Evolutionary conservation across 176 grass and related monocot genomes (phyloP).

Genomic region (Bonia amplexicaulis): DNA sequence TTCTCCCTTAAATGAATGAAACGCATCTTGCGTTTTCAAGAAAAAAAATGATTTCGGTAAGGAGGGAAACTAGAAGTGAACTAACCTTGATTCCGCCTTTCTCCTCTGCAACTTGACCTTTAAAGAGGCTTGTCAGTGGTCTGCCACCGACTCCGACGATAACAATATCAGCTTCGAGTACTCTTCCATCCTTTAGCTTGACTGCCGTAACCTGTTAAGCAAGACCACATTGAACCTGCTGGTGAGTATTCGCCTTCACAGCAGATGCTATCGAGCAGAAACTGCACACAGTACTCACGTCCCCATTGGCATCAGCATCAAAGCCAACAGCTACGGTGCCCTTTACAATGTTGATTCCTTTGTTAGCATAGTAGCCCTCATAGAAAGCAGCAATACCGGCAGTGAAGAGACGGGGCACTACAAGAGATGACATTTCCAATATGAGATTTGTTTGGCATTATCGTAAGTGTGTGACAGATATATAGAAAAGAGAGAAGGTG

Average conservation of each 20-base stretch:
- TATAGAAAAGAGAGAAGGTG: background rate
- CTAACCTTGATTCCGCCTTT: slow-evolving; percentile 93
- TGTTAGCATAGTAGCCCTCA: slow-evolving; percentile 78
- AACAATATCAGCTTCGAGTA: slow-evolving; percentile 75
- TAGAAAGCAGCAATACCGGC: slow-evolving; percentile 88
- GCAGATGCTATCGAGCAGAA: background rate
- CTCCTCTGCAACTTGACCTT: slow-evolving; percentile 77
- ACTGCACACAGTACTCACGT: slow-evolving; percentile 48
- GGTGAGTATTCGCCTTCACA: background rate
- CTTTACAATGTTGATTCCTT: slow-evolving; percentile 84
- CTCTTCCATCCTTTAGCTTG: slow-evolving; percentile 81
- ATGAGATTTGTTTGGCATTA: background rate
- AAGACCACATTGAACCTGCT: slow-evolving; percentile 12
- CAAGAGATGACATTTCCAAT: slow-evolving; percentile 21
- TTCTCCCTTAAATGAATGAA: too few species aligned
- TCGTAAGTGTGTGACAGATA: background rate
- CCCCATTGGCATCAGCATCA: slow-evolving; percentile 68
- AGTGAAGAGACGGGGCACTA: slow-evolving; percentile 93
- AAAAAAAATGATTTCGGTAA: background rate
- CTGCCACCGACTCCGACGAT: slow-evolving; percentile 87
- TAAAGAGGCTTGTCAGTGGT: slow-evolving; percentile 74
- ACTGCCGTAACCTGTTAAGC: slow-evolving; percentile 64
- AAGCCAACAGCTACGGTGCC: slow-evolving; percentile 76
- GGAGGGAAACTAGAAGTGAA: background rate
- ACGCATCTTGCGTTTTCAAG: too few species aligned